phyloP scores from a whole-genome alignment of 768 basidiomycete genomes.

The Phlebiopsis flavidoalba region DNA sequence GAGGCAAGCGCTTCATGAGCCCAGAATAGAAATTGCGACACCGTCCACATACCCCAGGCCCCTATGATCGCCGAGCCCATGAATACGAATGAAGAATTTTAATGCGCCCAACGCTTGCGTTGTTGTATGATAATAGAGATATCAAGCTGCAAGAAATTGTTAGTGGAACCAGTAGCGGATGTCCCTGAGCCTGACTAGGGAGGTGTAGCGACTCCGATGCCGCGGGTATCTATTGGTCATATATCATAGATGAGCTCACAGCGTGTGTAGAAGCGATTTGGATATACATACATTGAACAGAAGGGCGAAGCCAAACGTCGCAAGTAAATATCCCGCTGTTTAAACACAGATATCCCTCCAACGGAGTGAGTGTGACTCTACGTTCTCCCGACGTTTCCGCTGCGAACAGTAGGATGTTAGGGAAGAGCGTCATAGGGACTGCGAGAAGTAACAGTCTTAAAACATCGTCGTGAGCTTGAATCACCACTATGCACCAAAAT shows the following conservation, averaged over 20 bases:
- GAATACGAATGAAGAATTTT: constrained; percentile 44
- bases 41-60: constrained; percentile 69
- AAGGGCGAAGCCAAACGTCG: constrained; percentile 48
- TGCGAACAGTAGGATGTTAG: constrained; percentile 65
- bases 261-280: neutral
- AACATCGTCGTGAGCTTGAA: neutral
- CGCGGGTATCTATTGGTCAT: constrained; percentile 20
- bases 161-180: constrained; percentile 64
- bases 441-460: constrained; percentile 21
- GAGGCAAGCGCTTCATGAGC: too few relatives aligned
- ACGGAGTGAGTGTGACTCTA: constrained; percentile 47
- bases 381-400: constrained; percentile 41
- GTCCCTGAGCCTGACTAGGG: constrained; percentile 24
- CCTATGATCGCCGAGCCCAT: constrained; percentile 47
- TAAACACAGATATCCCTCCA: constrained; percentile 66
- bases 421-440: constrained; percentile 38
- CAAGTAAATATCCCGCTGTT: constrained; percentile 61
- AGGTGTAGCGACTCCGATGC: neutral
- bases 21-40: too few relatives aligned
- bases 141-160: constrained; percentile 48
- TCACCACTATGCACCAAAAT: neutral
- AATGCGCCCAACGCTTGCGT: constrained; percentile 51
- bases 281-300: constrained; percentile 49
- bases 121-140: constrained; percentile 65
- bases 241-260: constrained; percentile 22